Conservation (phyloP, 2,329 filamentous ascomycete genomes). For the Thermothelomyces thermophilus region DNA sequence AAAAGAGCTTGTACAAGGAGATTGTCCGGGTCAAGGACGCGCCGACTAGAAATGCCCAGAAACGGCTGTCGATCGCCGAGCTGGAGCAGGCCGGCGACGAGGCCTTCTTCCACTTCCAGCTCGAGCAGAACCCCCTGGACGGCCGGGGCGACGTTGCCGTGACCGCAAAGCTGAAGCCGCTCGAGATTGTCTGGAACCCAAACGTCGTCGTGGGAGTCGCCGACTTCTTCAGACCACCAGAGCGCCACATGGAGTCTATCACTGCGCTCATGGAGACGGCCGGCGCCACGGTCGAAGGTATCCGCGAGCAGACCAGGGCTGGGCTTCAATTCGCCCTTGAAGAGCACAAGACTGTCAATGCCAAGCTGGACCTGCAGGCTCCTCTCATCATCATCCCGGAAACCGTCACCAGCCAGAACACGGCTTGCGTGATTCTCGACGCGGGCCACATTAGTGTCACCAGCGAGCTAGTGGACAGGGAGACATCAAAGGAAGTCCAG, state of each 20-base stretch:
- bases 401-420: conserved; percentile 73
- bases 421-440: conserved; percentile 88
- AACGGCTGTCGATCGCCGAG: conserved; percentile 47
- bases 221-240: conserved; percentile 93
- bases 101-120: conserved; percentile 83
- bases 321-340: conserved; percentile 93
- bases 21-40: conserved; percentile 95
- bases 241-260: conserved; percentile 98
- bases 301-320: conserved; percentile 91
- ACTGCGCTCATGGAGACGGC: conserved; percentile 91
- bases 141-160: conserved; percentile 86
- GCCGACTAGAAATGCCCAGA: conserved; percentile 43
- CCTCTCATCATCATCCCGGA: conserved; percentile 95
- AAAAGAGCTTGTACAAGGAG: conserved; percentile 84
- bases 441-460: conserved; percentile 92
- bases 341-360: conserved; percentile 97
- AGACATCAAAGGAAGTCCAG: conserved; percentile 84
- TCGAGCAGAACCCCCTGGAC: conserved; percentile 94
- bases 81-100: conserved; percentile 49
- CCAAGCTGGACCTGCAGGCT: conserved; percentile 89
- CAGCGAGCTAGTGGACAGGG: conserved; percentile 86
- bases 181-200: conserved; percentile 97
- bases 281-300: conserved; percentile 88
- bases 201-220: conserved; percentile 84
- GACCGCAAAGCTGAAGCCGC: conserved; percentile 83